A percentile compares a stretch with the other conserved stretches of the same genome.
Evolutionary conservation across 495 filamentous ascomycete species (phyloP).

Genomic region (Tetracladium marchalianum): DNA sequence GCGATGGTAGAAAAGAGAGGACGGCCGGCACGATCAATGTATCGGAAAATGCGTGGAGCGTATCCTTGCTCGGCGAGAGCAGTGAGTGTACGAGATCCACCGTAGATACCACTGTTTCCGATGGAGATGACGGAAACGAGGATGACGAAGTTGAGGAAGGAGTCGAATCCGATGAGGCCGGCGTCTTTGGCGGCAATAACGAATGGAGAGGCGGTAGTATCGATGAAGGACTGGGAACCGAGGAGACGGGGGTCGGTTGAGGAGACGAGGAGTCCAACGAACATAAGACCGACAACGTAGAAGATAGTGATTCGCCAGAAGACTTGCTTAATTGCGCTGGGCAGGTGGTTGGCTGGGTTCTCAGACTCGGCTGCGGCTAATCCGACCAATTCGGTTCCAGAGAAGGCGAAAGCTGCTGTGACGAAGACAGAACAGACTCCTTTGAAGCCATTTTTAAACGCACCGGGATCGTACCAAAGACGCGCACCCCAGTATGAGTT

Average conservation of each 20-base stretch:
- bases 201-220: constrained; percentile 59
- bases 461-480: constrained; percentile 60
- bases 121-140: constrained; percentile 59
- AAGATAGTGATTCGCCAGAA: constrained; percentile 67
- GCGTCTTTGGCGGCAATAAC: constrained; percentile 61
- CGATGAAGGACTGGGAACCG: constrained; percentile 30
- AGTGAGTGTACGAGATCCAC: constrained; percentile 58
- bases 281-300: constrained; percentile 63
- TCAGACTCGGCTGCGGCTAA: constrained; percentile 60
- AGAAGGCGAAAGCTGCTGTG: constrained; percentile 64
- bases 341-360: constrained; percentile 55
- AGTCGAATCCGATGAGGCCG: constrained; percentile 53
- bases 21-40: constrained; percentile 48
- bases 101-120: constrained; percentile 57
- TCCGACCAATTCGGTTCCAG: constrained; percentile 63
- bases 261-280: constrained; percentile 64
- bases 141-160: constrained; percentile 68
- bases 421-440: constrained; percentile 68
- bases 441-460: constrained; percentile 59
- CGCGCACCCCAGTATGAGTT: constrained; percentile 48
- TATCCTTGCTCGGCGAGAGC: constrained; percentile 49
- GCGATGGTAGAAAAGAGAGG: constrained; percentile 40
- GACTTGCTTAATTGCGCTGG: constrained; percentile 60
- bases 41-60: constrained; percentile 46
- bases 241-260: constrained; percentile 43